Conservation (phyloP, 441 rosid species). For the Raphanus hybrid region DNA sequence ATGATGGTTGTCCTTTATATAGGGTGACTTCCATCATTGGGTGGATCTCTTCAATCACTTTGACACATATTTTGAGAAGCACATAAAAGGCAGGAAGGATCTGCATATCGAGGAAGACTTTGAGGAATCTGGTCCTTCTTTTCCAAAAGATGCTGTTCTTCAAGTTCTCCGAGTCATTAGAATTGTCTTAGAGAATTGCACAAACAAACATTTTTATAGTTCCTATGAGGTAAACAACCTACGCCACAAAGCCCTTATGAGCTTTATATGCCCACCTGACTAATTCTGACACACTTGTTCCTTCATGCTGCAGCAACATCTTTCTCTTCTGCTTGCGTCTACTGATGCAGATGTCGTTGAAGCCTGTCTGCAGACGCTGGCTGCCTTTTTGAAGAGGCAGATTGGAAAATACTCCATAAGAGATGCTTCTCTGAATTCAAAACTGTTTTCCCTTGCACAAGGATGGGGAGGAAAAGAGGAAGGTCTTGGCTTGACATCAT, state of each 20-base stretch:
- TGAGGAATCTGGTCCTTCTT: constrained; percentile 77
- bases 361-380: constrained; percentile 91
- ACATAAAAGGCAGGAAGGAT: constrained; percentile 86
- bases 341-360: constrained; percentile 96
- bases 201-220: constrained; percentile 92
- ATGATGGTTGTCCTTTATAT: constrained; percentile 37
- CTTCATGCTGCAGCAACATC: constrained; percentile 83
- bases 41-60: constrained; percentile 95
- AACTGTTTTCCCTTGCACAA: constrained; percentile 93
- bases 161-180: constrained; percentile 94
- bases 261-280: constrained; percentile 24
- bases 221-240: constrained; percentile 84
- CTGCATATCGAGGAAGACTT: constrained; percentile 77
- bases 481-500: constrained; percentile 92
- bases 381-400: constrained; percentile 89
- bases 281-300: constrained; percentile 38
- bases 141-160: constrained; percentile 90
- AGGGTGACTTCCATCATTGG: constrained; percentile 99
- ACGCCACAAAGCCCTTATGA: not conserved
- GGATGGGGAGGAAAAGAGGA: constrained; percentile 99
- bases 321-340: constrained; percentile 90
- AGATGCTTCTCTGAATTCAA: constrained; percentile 79
- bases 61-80: constrained; percentile 94
- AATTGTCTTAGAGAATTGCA: constrained; percentile 92
- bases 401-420: constrained; percentile 84